These are phyloP conservation scores for Boletus rubescentipes DNA, from an alignment of 768 basidiomycete genomes.

Conservation along the genomic window DNA sequence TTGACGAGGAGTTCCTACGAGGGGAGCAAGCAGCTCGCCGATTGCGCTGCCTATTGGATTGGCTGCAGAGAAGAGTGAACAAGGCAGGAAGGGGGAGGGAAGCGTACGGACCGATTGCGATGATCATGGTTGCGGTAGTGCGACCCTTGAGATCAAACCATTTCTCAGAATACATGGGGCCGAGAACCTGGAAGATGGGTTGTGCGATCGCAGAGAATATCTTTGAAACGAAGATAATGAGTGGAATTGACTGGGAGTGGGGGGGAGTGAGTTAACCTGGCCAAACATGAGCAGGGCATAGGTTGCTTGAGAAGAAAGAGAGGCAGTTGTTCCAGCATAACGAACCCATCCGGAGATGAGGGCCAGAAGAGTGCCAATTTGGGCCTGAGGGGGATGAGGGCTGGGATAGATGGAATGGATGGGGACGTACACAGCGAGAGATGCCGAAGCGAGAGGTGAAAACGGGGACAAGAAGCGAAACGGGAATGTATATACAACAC, in stretches of 20 bases:
- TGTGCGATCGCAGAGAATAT: constrained; percentile 63
- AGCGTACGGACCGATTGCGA: constrained; percentile 41
- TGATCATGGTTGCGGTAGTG: constrained; percentile 73
- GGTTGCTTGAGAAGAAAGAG: constrained; percentile 48
- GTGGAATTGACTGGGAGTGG: not conserved
- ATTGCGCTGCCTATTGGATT: constrained; percentile 75
- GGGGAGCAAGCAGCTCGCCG: constrained; percentile 70
- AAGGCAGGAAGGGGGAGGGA: not conserved
- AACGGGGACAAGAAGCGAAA: constrained; percentile 57
- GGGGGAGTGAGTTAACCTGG: constrained; percentile 46
- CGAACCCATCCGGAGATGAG: constrained; percentile 75
- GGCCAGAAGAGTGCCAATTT: constrained; percentile 52
- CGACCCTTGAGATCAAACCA: constrained; percentile 80
- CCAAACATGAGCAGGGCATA: constrained; percentile 71
- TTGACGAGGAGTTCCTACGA: constrained; percentile 49
- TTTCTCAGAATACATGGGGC: constrained; percentile 76
- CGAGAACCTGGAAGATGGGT: constrained; percentile 73
- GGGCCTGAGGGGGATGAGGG: constrained; percentile 46
- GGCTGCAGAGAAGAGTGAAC: constrained; percentile 37
- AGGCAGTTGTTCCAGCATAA: constrained; percentile 63
- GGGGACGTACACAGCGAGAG: constrained; percentile 54
- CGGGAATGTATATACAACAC: constrained; percentile 60
- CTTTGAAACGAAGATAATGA: constrained; percentile 34
- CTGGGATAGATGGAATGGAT: not conserved
- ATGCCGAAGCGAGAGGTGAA: constrained; percentile 61